These are phyloP conservation scores for Suhomyces chickasaworum DNA, from an alignment of 1,139 yeast genomes.

Conservation along the genomic window DNA sequence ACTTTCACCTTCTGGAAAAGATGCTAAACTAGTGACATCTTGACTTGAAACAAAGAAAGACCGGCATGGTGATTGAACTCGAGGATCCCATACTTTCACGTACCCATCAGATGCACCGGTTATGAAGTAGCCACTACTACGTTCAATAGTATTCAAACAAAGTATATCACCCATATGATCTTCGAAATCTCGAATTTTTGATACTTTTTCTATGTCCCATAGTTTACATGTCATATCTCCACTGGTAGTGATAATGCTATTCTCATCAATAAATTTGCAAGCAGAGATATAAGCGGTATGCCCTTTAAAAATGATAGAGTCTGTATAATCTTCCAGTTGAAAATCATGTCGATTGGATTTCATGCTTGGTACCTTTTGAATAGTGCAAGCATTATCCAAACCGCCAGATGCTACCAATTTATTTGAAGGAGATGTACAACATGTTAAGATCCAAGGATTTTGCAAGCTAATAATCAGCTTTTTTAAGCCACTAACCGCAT, in stretches of 20 bases:
- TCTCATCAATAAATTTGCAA: conserved; percentile 61
- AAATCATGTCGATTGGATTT: not conserved
- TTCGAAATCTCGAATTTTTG: conserved; percentile 55
- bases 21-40: conserved; percentile 67
- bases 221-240: conserved; percentile 81
- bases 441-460: conserved; percentile 77
- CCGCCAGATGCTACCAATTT: conserved; percentile 79
- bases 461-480: conserved; percentile 68
- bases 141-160: conserved; percentile 28
- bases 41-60: conserved; percentile 61
- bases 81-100: conserved; percentile 70
- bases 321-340: conserved; percentile 10
- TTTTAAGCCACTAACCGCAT: conserved; percentile 71
- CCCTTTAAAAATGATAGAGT: conserved; percentile 63
- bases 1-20: conserved; percentile 72
- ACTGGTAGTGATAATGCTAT: conserved; percentile 64
- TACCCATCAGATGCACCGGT: conserved; percentile 80
- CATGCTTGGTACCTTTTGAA: conserved; percentile 51
- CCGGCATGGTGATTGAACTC: conserved; percentile 57
- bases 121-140: conserved; percentile 44
- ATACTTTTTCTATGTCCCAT: conserved; percentile 77
- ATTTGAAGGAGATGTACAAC: conserved; percentile 72
- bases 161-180: conserved; percentile 86
- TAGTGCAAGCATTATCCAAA: conserved; percentile 73
- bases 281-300: conserved; percentile 84